phyloP scores from a whole-genome alignment of 2,329 filamentous ascomycete species.

The Cordyceps cicadae region DNA sequence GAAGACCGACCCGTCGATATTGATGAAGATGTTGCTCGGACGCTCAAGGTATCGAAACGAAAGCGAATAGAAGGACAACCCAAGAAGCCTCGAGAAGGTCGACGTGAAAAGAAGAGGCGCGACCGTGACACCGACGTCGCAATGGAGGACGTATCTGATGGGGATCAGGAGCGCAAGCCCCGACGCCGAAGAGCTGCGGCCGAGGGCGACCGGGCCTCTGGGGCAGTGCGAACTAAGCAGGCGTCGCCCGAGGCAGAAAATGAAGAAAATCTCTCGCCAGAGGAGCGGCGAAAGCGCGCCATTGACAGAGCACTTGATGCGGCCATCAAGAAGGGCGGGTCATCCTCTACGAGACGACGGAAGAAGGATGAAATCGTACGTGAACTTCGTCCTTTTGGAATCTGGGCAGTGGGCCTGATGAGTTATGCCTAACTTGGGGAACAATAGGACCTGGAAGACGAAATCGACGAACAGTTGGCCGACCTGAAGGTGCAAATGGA shows the following conservation, averaged over 20 bases:
- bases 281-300: slow-evolving; percentile 74
- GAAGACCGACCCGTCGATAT: slow-evolving; percentile 59
- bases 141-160: slow-evolving; percentile 39
- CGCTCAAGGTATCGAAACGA: slow-evolving; percentile 55
- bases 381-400: slow-evolving; percentile 14
- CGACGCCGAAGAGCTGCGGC: slow-evolving; percentile 38
- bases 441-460: slow-evolving; percentile 72
- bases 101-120: slow-evolving; percentile 57
- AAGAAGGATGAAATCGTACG: slow-evolving; percentile 83
- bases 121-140: slow-evolving; percentile 41
- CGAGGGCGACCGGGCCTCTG: slow-evolving; percentile 41
- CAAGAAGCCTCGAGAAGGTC: slow-evolving; percentile 70
- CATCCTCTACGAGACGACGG: slow-evolving; percentile 57
- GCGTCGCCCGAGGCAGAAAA: slow-evolving; percentile 53
- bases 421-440: slow-evolving; percentile 17
- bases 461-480: slow-evolving; percentile 83
- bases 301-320: slow-evolving; percentile 84
- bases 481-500: slow-evolving; percentile 86
- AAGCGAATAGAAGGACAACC: slow-evolving; percentile 57
- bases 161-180: slow-evolving; percentile 34
- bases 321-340: slow-evolving; percentile 65
- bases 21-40: slow-evolving; percentile 56
- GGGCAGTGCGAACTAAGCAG: slow-evolving; percentile 36
- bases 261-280: slow-evolving; percentile 72
- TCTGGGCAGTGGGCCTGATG: too few species aligned